Evolutionary conservation across 2,329 filamentous ascomycete genomes (phyloP), one percentile per base, ranked within the genome.

Genomic region (Fusarium citri): DNA sequence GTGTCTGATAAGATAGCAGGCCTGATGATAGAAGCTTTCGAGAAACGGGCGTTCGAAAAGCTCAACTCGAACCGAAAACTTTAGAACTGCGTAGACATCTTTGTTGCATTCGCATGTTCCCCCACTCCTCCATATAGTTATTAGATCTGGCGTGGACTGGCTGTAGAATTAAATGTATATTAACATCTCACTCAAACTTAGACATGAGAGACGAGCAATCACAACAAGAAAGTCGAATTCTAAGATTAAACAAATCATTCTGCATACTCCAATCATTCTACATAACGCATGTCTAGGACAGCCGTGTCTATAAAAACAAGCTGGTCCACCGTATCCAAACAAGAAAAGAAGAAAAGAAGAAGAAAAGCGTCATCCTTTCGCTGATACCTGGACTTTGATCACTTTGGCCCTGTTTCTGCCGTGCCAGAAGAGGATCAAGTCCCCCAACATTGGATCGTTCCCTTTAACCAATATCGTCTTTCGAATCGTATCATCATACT

Each of bases 21-120:
- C 6, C 85, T 92, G 69, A 97, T 99, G 94, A 92, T 98, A 71
- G 90, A 93, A 79, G 95, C 96, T 2, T 99, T 99, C 83, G 94
- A 98, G 83, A 88, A 88, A 80, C 86, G 92, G 76, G 94, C 96
- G 8, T 84, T 83, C 76, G 83, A 87, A 74, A 76, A 75, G 55
- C 66, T 81, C 9, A 72, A 68, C 25, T 57, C 55, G 12, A 61
- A 57, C 26, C 66, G 56, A 30, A 71, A 53, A 41, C 64, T 71
- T 18, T 75, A 41, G 59, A 18, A 31, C 26, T 37, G 10, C n/a
- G 30, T 55, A 59, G 18, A 22, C 22, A 42, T 26, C 20, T 20
- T 16, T 22, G 18, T 23, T 12, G 3, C 22, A 15, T 43, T 8
- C 12, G 42, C 41, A 30, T 18, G 37, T 18, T 23, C 40, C 45